These are phyloP conservation scores for Lachnellula suecica DNA, from an alignment of 2,329 filamentous ascomycete species.

Conservation along the genomic window DNA sequence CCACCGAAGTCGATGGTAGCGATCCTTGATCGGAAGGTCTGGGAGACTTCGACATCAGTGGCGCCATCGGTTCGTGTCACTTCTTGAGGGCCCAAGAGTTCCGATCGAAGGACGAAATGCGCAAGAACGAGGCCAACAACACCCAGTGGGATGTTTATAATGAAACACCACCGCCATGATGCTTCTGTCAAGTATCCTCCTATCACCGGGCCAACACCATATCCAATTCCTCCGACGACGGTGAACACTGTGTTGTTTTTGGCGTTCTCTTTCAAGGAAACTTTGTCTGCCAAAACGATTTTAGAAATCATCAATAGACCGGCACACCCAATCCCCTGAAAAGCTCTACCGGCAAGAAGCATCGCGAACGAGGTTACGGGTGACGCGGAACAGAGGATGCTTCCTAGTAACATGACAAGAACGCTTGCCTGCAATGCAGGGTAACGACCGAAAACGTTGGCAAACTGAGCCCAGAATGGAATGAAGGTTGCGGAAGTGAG, in stretches of 20 bases:
- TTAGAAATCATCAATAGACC: constrained; percentile 61
- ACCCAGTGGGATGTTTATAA: constrained; percentile 58
- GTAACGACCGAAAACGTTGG: constrained; percentile 65
- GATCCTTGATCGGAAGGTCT: constrained; percentile 39
- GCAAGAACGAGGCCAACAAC: constrained; percentile 51
- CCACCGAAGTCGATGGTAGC: constrained; percentile 56
- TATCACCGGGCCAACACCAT: constrained; percentile 56
- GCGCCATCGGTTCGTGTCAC: constrained; percentile 43
- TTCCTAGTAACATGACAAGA: constrained; percentile 57
- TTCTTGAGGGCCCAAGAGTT: constrained; percentile 52
- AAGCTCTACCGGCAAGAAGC: constrained; percentile 59
- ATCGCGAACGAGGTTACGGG: constrained; percentile 54
- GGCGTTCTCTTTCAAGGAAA: constrained; percentile 59
- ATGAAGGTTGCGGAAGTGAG: constrained; percentile 67
- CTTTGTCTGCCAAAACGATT: constrained; percentile 64
- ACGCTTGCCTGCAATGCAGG: constrained; percentile 56
- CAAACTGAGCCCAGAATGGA: constrained; percentile 63
- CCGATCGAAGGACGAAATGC: constrained; percentile 55
- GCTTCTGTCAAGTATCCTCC: constrained; percentile 53
- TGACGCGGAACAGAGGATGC: constrained; percentile 59
- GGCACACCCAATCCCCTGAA: constrained; percentile 62
- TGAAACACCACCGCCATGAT: constrained; percentile 68
- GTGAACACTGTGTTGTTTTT: constrained; percentile 63
- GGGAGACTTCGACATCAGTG: constrained; percentile 35
- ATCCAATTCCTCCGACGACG: constrained; percentile 58